Percentiles rank a stretch among this genome's conserved stretches.
Evolutionary conservation across 345 rosid species (phyloP).

Genomic region (Corymbia maculata): DNA sequence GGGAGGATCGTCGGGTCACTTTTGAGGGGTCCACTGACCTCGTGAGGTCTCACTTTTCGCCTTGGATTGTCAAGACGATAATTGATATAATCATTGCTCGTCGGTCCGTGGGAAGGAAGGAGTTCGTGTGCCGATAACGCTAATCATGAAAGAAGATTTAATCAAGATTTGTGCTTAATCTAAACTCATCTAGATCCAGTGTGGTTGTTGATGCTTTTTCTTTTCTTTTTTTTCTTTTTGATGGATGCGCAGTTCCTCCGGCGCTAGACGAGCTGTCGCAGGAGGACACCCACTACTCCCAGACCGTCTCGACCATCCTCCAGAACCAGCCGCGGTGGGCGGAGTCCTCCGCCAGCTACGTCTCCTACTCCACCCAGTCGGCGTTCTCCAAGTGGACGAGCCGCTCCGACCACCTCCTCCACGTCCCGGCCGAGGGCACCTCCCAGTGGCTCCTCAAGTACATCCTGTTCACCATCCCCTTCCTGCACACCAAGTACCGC

Average conservation of each 20-base stretch:
- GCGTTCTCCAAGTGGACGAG: slow-evolving; percentile 65
- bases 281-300: slow-evolving; percentile 75
- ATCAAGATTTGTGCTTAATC: background rate
- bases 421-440: slow-evolving; percentile 21
- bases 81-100: background rate
- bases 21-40: background rate
- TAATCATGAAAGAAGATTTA: background rate
- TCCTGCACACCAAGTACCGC: slow-evolving; percentile 49
- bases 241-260: slow-evolving; percentile 15
- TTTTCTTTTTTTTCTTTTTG: background rate
- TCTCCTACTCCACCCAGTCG: slow-evolving; percentile 40
- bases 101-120: background rate
- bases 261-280: slow-evolving; percentile 40
- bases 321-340: slow-evolving; percentile 48
- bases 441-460: slow-evolving; percentile 87
- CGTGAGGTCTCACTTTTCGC: background rate
- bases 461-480: slow-evolving; percentile 68
- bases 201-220: background rate
- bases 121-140: background rate
- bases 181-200: background rate
- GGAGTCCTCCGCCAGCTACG: slow-evolving; percentile 27
- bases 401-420: slow-evolving; percentile 22
- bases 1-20: background rate
- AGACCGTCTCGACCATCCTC: slow-evolving; percentile 80
- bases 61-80: background rate